Conservation (phyloP, 306 rosid genomes). For the Medicago arabica region DNA sequence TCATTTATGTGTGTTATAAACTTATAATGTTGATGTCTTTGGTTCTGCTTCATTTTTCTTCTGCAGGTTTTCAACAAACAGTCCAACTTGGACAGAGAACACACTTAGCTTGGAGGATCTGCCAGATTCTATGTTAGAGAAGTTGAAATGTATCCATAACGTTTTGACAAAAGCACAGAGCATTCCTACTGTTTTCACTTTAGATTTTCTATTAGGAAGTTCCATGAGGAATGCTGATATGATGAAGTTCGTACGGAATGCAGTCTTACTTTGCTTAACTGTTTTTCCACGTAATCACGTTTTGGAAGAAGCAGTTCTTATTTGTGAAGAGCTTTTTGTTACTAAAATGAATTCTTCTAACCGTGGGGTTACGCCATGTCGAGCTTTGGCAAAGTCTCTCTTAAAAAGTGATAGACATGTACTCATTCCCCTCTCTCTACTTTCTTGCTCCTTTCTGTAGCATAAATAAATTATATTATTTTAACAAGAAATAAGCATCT, state of each 20-base stretch:
- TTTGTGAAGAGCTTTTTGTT: slow-evolving; percentile 80
- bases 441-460: slow-evolving; percentile 15
- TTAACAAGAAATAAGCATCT: slow-evolving; percentile 13
- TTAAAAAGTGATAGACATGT: slow-evolving; percentile 92
- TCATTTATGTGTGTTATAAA: neutral
- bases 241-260: slow-evolving; percentile 82
- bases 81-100: slow-evolving; percentile 70
- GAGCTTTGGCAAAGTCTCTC: slow-evolving; percentile 79
- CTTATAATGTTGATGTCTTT: slow-evolving; percentile 32
- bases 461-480: neutral
- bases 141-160: slow-evolving; percentile 62
- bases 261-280: slow-evolving; percentile 74
- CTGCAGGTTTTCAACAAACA: slow-evolving; percentile 76
- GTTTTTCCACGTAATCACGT: slow-evolving; percentile 80
- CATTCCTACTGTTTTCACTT: slow-evolving; percentile 50
- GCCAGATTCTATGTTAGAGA: slow-evolving; percentile 64
- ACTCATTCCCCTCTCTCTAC: slow-evolving; percentile 33
- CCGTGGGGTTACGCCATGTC: slow-evolving; percentile 72
- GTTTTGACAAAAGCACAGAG: slow-evolving; percentile 53
- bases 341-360: slow-evolving; percentile 59
- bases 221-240: slow-evolving; percentile 57
- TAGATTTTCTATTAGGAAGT: slow-evolving; percentile 70
- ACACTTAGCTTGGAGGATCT: slow-evolving; percentile 70
- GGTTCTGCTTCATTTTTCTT: slow-evolving; percentile 36
- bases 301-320: slow-evolving; percentile 84